Evolutionary conservation across 129 eudicot genomes (phyloP), one percentile per base, ranked within the genome.

Genomic region (Mikania micrantha): DNA sequence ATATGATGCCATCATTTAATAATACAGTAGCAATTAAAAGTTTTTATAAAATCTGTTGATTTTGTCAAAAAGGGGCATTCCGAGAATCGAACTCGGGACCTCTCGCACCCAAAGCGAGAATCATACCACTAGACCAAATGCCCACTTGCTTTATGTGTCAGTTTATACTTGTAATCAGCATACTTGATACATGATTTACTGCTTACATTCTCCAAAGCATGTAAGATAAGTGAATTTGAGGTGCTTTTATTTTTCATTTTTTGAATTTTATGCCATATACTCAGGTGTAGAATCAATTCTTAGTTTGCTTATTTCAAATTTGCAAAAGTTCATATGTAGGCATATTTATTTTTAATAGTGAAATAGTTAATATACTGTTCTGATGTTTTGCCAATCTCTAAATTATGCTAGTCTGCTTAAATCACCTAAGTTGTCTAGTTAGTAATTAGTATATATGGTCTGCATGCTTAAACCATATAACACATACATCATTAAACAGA

Each of bases 81-180:
- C 83, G 93, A 85, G 93, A 88, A 88, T 81, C 80, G 85, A 83
- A 87, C 96, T 88, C 87, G 84, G 98, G 96, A 88, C 96, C 98
- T 88, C 96, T 85, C 87, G 95, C 96, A 88, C 94, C 96, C 91
- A 35, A 85, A 83, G 90, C 90, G 87, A 91, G 94, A 91, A 91
- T 85, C 95, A 85, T 88, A 88, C 95, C 91, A 85, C 96, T 91
- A 88, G 95, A 88, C 96, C 91, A 88, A 88, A 85, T 83, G 94
- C 93, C 93, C 94, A 21, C 48, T 16, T 67, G 72, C 7, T 49
- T 29, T 4, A 47, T 29, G 6, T 24, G 0, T 9, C 3, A 1
- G 19, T 9, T 61, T 52, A 21, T 15, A 44, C n/a, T 44, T 44
- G 21, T 44, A 44, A 44, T 44, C 50, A 44, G 20, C 21, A 44